Conservation (phyloP, 495 filamentous ascomycete genomes). For the Penicillium psychrofluorescens region DNA sequence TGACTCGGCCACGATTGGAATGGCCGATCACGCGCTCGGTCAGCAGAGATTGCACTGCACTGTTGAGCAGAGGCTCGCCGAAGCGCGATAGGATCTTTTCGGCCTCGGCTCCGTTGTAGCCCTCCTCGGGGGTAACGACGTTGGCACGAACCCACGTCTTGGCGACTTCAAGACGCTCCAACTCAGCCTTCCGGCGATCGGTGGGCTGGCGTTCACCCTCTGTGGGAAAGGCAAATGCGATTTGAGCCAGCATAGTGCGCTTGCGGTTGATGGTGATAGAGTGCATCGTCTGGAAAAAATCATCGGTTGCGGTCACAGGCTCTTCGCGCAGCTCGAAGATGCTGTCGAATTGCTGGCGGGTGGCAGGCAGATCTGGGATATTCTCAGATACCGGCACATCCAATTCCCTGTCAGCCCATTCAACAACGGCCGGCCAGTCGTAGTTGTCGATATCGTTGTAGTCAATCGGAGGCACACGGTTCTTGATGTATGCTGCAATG, state of each 20-base stretch:
- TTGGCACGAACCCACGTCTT: slow-evolving; percentile 60
- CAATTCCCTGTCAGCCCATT: slow-evolving; percentile 58
- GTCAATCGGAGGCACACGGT: slow-evolving; percentile 62
- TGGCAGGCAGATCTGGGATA: slow-evolving; percentile 44
- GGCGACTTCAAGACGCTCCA: slow-evolving; percentile 28
- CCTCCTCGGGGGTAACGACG: slow-evolving; percentile 42
- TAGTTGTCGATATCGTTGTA: slow-evolving; percentile 63
- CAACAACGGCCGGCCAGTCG: slow-evolving; percentile 67
- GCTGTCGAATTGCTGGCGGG: slow-evolving; percentile 41
- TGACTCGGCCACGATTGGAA: slow-evolving; percentile 44
- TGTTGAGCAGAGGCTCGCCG: slow-evolving; percentile 40
- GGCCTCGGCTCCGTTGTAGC: slow-evolving; percentile 37
- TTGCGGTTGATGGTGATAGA: slow-evolving; percentile 24
- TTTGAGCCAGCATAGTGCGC: slow-evolving; percentile 25
- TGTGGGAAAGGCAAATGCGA: slow-evolving; percentile 28
- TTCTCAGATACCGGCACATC: slow-evolving; percentile 33
- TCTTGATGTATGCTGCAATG: slow-evolving; percentile 64
- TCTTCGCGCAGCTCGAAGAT: slow-evolving; percentile 43
- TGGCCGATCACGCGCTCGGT: slow-evolving; percentile 52
- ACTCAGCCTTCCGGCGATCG: slow-evolving; percentile 10
- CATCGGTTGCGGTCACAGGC: slow-evolving; percentile 23
- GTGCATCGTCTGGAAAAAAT: slow-evolving; percentile 33
- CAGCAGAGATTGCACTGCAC: slow-evolving; percentile 51
- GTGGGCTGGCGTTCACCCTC: slow-evolving; percentile 6
- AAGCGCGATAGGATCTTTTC: slow-evolving; percentile 35